Base-by-base conservation (phyloP, 768 basidiomycete species). In the Phaffia australis region DNA sequence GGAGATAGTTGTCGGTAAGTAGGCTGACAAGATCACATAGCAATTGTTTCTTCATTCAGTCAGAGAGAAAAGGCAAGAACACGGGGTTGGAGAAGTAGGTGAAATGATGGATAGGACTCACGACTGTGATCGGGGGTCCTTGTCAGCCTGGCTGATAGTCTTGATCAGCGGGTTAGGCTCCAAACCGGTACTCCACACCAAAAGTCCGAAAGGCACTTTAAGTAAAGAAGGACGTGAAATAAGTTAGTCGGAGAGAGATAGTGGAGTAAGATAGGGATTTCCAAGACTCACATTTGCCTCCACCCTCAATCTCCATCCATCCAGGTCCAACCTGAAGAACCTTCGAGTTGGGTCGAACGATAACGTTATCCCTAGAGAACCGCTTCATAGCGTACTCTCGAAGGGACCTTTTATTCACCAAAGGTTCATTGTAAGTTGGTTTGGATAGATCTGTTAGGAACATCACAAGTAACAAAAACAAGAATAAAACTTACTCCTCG, bases 111-210 rank as follows among this genome's bases (percentile, higher is more conserved):
- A 21, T n/a, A n/a, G n/a, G 59, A 63, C 61, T 19, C 60, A 83
- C 83, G 82, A 81, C 35, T 80, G 78, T 0, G 84, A 81, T 75
- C 81, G 83, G 18, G 79, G 76, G 67, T 88, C 79, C 72, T 88
- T 88, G 72, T 80, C 78, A 2, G 85, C 78, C 56, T 81, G 83
- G 8, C 77, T 75, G 56, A 89, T 81, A 0, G 81, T 79, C 67
- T 81, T 76, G 60, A 91, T 81, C 30, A 92, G 77, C 8, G 90
- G 89, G 73, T 91, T 92, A 3, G 88, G 83, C 6, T 87, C 81
- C 2, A 92, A 79, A 1, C 89, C 90, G 1, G 90, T 92, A 68
- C 85, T 86, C 89, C 89, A 92, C 19, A 92, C 88, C 15, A 89
- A 81, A 25, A 92, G 78, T 29, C 90, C 89, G 74, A 86, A 88